A percentile compares a stretch with the other conserved stretches of the same genome.
phyloP scores from a whole-genome alignment of 2,329 filamentous ascomycete species.

The Metarhizium guizhouense region DNA sequence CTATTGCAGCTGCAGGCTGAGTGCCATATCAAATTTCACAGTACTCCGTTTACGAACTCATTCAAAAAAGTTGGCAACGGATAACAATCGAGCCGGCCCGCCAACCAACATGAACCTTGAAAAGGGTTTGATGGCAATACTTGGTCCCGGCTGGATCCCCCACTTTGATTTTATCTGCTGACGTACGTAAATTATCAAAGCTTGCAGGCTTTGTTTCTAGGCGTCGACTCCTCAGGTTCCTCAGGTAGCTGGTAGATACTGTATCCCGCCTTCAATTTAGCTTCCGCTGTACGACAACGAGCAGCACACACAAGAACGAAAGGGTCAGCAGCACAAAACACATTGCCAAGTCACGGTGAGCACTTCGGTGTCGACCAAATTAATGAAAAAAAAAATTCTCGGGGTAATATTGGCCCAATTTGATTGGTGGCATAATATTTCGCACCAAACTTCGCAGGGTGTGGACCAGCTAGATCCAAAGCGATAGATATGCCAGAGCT shows the following conservation, averaged over 20 bases:
- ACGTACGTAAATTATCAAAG: conserved; percentile 4
- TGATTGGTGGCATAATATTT: background rate
- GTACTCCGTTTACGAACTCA: background rate
- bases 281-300: background rate
- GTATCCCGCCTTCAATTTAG: background rate
- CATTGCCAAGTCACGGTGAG: background rate
- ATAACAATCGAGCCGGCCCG: background rate
- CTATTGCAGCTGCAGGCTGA: conserved; percentile 31
- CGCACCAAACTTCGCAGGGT: background rate
- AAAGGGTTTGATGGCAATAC: background rate
- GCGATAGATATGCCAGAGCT: background rate
- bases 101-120: background rate
- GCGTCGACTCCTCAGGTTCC: background rate
- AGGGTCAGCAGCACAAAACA: background rate
- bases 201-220: conserved; percentile 2
- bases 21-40: background rate
- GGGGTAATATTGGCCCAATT: background rate
- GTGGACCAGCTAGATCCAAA: background rate
- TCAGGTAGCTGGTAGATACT: background rate
- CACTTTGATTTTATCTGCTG: conserved; percentile 1
- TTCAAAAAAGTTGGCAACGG: background rate
- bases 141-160: background rate
- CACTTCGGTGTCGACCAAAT: background rate
- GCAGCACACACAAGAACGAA: background rate
- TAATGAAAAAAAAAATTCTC: background rate